Percentiles rank a stretch among this genome's conserved stretches.
phyloP scores from a whole-genome alignment of 179 eudicot species.

The Kewa caespitosa region DNA sequence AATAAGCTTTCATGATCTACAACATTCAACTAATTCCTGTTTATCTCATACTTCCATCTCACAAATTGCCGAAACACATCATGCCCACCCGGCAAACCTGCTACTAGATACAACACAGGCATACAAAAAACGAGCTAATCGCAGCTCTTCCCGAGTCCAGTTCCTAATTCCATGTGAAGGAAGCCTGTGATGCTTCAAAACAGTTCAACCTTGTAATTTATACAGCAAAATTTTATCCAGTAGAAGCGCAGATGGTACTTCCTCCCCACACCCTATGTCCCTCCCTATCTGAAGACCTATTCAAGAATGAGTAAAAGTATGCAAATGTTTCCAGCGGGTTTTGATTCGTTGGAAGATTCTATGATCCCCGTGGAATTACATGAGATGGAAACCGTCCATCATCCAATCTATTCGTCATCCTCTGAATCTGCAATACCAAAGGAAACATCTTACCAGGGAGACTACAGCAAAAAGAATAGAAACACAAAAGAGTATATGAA shows the following conservation, averaged over 20 bases:
- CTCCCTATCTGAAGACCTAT: constrained; percentile 13
- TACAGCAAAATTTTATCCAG: constrained; percentile 25
- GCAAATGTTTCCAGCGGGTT: constrained; percentile 18
- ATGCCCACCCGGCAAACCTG: neutral
- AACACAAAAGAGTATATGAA: neutral
- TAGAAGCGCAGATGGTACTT: constrained; percentile 13
- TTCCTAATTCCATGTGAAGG: constrained; percentile 13
- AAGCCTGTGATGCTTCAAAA: constrained; percentile 18
- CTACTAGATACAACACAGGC: neutral
- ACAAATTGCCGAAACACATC: neutral
- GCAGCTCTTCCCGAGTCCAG: constrained; percentile 5
- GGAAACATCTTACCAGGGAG: neutral
- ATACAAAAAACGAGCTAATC: neutral
- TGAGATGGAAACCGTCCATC: constrained; percentile 17
- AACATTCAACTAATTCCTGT: neutral
- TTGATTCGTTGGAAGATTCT: neutral
- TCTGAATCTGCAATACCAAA: constrained; percentile 49
- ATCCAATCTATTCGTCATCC: constrained; percentile 55
- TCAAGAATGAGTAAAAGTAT: constrained; percentile 9
- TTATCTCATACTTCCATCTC: constrained; percentile 7
- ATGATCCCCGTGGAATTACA: constrained; percentile 6
- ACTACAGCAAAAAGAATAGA: neutral
- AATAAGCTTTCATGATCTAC: constrained; percentile 14
- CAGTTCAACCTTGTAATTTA: constrained; percentile 25
- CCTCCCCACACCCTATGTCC: no score